Percentiles rank a stretch among this genome's conserved stretches.
Evolutionary conservation across 148 eudicot species (phyloP).

Genomic region (Heliosperma pusillum): DNA sequence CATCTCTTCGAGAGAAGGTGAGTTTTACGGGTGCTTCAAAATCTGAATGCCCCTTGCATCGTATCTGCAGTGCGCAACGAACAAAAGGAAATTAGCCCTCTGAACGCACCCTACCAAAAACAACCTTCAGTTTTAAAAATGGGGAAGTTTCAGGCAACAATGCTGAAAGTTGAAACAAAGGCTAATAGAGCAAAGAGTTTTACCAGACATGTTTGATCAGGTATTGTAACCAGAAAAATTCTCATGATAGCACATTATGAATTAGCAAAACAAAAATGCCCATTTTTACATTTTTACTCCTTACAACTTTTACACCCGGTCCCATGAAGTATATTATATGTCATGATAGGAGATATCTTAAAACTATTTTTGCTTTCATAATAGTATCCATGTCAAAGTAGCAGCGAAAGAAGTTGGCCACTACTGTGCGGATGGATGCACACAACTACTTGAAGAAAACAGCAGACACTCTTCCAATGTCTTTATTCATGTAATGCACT

Average conservation of each 20-base stretch:
- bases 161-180: background rate
- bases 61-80: conserved; percentile 9
- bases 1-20: conserved; percentile 21
- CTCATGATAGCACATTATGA: no score
- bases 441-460: background rate
- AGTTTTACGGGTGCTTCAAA: conserved; percentile 5
- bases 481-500: background rate
- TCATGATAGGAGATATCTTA: background rate
- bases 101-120: no score
- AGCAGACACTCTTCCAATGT: background rate
- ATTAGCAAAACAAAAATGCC: background rate
- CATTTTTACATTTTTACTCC: background rate
- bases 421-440: background rate
- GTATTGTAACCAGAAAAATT: no score
- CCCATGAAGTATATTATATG: background rate
- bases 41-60: conserved; percentile 21
- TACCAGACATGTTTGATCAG: no score
- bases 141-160: background rate
- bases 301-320: background rate
- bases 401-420: background rate
- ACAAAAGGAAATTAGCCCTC: background rate
- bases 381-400: background rate
- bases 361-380: background rate
- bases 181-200: background rate
- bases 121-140: background rate